A percentile compares a stretch with the other conserved stretches of the same genome.
Conservation (phyloP, 371 early-diverging fungal species). For the Rhizopus microsporus region DNA sequence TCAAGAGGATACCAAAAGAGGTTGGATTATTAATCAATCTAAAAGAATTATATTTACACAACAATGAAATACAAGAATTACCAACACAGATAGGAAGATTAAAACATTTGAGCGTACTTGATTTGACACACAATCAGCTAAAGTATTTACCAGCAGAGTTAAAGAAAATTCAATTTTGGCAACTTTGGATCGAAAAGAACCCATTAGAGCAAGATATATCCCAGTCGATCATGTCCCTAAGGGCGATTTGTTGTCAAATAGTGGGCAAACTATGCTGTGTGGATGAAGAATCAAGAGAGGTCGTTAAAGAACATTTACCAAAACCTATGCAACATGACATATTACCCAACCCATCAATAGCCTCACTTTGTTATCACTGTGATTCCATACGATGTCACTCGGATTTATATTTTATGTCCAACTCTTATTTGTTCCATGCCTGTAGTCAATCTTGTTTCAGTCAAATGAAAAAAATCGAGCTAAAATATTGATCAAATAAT, state of each 20-base stretch:
- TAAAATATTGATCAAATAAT: no score
- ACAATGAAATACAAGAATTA: constrained; percentile 84
- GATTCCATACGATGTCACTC: neutral
- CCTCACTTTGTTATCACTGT: constrained; percentile 5
- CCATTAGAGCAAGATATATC: constrained; percentile 22
- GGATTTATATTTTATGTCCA: neutral
- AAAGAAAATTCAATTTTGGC: constrained; percentile 16
- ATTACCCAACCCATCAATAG: neutral
- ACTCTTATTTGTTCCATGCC: constrained; percentile 9
- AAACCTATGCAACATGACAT: neutral
- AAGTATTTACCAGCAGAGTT: constrained; percentile 49
- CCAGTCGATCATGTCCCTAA: constrained; percentile 8
- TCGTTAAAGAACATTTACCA: neutral
- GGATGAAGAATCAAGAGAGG: constrained; percentile 12
- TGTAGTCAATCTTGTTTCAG: constrained; percentile 19
- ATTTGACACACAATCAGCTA: constrained; percentile 60
- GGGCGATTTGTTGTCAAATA: constrained; percentile 19
- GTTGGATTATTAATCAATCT: constrained; percentile 81
- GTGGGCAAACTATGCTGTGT: constrained; percentile 13
- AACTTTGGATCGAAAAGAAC: constrained; percentile 48
- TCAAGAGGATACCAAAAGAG: constrained; percentile 84
- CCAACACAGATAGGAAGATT: constrained; percentile 75
- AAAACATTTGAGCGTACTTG: constrained; percentile 47
- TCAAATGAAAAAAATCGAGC: neutral
- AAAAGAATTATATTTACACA: constrained; percentile 86